phyloP scores from a whole-genome alignment of 2,329 filamentous ascomycete genomes.

The Aspergillus japonicus region DNA sequence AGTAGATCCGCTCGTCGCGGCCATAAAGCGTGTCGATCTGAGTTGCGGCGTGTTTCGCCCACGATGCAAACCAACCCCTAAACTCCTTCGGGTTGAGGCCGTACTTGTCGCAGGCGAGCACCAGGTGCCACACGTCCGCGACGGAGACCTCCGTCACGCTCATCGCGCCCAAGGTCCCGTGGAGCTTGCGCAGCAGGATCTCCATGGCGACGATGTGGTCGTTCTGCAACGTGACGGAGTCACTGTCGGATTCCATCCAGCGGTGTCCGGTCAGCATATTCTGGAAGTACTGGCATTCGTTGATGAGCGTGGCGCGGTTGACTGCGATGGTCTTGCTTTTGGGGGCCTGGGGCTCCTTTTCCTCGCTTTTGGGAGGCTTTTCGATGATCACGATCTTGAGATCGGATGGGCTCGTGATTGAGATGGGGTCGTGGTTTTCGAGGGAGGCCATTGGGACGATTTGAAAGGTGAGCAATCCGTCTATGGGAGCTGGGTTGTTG shows the following conservation, averaged over 20 bases:
- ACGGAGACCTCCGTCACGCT: not conserved
- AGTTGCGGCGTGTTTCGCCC: not conserved
- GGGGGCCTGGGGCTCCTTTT: no score
- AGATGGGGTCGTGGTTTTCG: no score
- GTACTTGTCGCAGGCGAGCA: conserved; percentile 4
- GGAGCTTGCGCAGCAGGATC: not conserved
- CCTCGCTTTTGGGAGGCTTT: no score
- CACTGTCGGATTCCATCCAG: not conserved
- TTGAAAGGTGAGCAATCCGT: no score
- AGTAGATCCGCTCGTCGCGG: not conserved
- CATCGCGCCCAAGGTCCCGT: not conserved
- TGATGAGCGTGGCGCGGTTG: no score
- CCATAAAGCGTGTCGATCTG: not conserved
- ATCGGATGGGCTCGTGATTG: no score
- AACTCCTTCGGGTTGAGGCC: not conserved
- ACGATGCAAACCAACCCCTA: not conserved
- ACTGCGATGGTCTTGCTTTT: no score
- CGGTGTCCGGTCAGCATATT: no score
- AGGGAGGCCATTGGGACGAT: no score
- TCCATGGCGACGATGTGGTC: not conserved
- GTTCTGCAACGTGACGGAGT: not conserved
- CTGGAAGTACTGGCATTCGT: no score
- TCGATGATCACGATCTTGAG: no score
- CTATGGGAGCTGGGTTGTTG: no score
- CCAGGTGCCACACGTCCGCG: not conserved